Evolutionary conservation across 306 rosid species (phyloP), one percentile per base, ranked within the genome.

Genomic region (Gynostemma pentaphyllum): DNA sequence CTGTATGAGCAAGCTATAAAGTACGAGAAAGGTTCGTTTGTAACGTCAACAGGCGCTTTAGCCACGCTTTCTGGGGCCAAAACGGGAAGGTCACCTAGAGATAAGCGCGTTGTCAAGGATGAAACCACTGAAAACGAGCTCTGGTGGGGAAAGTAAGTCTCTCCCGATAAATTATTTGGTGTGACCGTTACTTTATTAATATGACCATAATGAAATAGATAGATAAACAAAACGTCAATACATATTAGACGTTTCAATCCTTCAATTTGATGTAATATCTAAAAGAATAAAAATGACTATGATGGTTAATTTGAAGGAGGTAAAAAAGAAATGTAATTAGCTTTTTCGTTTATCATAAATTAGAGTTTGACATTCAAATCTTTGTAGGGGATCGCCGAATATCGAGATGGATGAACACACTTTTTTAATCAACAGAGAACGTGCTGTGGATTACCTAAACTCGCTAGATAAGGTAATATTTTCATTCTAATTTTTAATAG

Each of bases 111-210:
- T 0, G 96, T 91, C 4, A 88, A 64, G 53, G 98, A 88, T 63
- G 79, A 80, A 2, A 69, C 69, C 12, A 82, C 89, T 0, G 85
- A 82, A 67, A 49, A 74, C 10, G 96, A 85, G 53, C 96, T 91
- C 65, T 91, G 98, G 98, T 91, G 96, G 98, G 98, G 96, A 64
- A 91, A 79, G 98, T 91, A 68, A 74, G 95, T 80, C 0, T 21
- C 5, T 7, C 18, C 11, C n/a, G n/a, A n/a, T n/a, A n/a, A 12
- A 50, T 72, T 44, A n/a, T 47, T 12, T 39, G n/a, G n/a, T n/a
- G n/a, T n/a, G n/a, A n/a, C n/a, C n/a, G n/a, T n/a, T n/a, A n/a
- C n/a, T n/a, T n/a, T n/a, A n/a, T n/a, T n/a, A n/a, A n/a, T n/a
- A n/a, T n/a, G n/a, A n/a, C n/a, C n/a, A n/a, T n/a, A n/a, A n/a